Evolutionary conservation across 208 protist species (phyloP).

Genomic region (Crithidia fasciculata): DNA sequence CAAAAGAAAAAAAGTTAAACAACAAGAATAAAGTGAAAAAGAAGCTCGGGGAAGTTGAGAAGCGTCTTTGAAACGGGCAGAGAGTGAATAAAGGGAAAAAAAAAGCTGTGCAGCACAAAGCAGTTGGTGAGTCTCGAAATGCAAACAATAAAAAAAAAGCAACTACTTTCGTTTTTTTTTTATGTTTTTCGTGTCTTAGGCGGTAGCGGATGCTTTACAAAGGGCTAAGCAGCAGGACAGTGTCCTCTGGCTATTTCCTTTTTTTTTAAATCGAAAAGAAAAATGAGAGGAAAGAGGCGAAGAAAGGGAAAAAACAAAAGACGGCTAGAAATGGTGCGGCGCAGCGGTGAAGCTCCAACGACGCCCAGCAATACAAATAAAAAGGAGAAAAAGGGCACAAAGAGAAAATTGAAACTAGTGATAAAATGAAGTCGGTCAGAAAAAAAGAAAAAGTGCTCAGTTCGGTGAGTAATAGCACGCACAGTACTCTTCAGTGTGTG

Average conservation of each 20-base stretch:
- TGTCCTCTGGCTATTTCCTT: background rate
- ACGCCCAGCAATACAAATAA: background rate
- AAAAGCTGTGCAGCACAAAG: background rate
- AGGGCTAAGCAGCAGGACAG: too few species aligned
- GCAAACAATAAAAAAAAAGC: too few species aligned
- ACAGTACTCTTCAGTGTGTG: too few species aligned
- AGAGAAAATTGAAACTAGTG: too few species aligned
- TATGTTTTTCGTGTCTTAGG: too few species aligned
- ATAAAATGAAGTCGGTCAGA: background rate
- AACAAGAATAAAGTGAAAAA: constrained; percentile 12
- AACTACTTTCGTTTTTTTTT: too few species aligned
- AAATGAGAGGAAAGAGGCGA: background rate
- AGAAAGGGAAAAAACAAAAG: background rate
- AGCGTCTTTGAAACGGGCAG: too few species aligned
- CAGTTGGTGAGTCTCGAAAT: background rate
- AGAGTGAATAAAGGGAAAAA: background rate
- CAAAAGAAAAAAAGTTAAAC: background rate
- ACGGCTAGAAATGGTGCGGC: background rate
- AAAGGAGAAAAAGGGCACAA: background rate
- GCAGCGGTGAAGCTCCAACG: background rate
- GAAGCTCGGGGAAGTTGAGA: background rate
- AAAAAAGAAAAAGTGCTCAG: too few species aligned
- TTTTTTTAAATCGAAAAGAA: background rate
- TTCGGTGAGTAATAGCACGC: too few species aligned
- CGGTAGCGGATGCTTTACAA: too few species aligned